Conservation (phyloP, 192 early-diverging fungal species). For the Rhizophagus prolifer region DNA sequence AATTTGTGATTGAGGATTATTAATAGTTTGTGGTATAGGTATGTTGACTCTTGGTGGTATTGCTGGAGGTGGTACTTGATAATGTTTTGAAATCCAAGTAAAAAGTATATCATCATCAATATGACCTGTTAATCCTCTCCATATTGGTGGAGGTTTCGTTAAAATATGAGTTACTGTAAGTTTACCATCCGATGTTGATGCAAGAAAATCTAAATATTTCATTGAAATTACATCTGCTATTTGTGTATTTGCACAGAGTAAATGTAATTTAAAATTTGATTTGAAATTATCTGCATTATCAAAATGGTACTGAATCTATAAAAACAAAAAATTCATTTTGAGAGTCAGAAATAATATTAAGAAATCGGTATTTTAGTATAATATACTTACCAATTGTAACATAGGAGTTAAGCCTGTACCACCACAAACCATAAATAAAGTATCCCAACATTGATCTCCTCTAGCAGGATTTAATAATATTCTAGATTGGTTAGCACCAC, state of each 20-base stretch:
- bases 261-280: not conserved
- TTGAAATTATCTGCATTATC: not conserved
- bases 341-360: not conserved
- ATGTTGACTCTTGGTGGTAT: not conserved
- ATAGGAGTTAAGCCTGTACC: conserved; percentile 94
- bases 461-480: conserved; percentile 19
- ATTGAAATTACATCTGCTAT: conserved; percentile 1
- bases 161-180: conserved; percentile 1
- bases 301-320: not conserved
- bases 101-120: not conserved
- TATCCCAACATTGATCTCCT: conserved; percentile 24
- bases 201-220: not conserved
- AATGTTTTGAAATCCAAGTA: not conserved
- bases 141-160: conserved; percentile 3
- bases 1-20: not conserved
- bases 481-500: not conserved
- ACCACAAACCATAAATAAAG: conserved; percentile 77
- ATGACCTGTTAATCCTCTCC: conserved; percentile 4
- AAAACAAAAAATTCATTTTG: too few relatives aligned
- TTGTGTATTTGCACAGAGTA: conserved; percentile 8
- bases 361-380: not conserved
- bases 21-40: not conserved
- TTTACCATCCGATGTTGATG: not conserved
- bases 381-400: conserved; percentile 55
- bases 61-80: conserved; percentile 4